These are phyloP conservation scores for Sporobolomyces roseus DNA, from an alignment of 768 basidiomycete genomes.

Conservation along the genomic window DNA sequence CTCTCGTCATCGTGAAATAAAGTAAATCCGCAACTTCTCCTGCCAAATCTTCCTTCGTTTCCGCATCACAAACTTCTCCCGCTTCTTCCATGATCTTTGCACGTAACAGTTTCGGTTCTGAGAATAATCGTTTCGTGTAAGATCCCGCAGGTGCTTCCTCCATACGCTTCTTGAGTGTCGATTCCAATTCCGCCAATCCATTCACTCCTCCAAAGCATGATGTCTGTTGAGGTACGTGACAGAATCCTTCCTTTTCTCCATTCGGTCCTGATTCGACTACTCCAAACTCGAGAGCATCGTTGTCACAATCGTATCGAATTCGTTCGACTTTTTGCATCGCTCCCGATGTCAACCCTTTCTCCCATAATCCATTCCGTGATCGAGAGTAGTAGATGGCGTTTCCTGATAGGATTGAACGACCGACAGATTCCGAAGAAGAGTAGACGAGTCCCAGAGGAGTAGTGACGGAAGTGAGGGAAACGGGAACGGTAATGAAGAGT, in stretches of 20 bases:
- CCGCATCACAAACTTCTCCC: conserved; percentile 77
- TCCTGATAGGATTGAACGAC: conserved; percentile 78
- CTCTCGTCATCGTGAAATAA: conserved; percentile 85
- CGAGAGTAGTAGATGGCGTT: conserved; percentile 94
- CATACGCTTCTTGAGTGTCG: conserved; percentile 67
- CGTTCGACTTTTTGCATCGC: conserved; percentile 80
- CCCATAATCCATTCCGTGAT: conserved; percentile 83
- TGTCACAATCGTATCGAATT: conserved; percentile 86
- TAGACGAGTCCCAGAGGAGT: conserved; percentile 80
- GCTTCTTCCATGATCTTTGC: conserved; percentile 99
- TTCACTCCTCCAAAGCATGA: conserved; percentile 81
- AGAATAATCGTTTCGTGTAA: conserved; percentile 83
- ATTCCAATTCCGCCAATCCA: conserved; percentile 79
- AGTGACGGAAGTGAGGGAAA: conserved; percentile 53
- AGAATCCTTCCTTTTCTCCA: conserved; percentile 41
- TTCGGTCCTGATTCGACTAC: conserved; percentile 59
- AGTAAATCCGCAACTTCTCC: conserved; percentile 93
- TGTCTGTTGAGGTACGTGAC: conserved; percentile 63
- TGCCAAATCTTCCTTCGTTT: conserved; percentile 73
- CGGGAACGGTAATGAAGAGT: conserved; percentile 86
- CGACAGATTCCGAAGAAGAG: conserved; percentile 79
- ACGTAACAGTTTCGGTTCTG: conserved; percentile 70
- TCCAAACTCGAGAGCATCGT: conserved; percentile 82
- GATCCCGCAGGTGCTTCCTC: conserved; percentile 78
- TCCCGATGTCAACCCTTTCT: conserved; percentile 94